Base-by-base conservation (phyloP, 495 filamentous ascomycete species). In the Annulohypoxylon maeteangense region DNA sequence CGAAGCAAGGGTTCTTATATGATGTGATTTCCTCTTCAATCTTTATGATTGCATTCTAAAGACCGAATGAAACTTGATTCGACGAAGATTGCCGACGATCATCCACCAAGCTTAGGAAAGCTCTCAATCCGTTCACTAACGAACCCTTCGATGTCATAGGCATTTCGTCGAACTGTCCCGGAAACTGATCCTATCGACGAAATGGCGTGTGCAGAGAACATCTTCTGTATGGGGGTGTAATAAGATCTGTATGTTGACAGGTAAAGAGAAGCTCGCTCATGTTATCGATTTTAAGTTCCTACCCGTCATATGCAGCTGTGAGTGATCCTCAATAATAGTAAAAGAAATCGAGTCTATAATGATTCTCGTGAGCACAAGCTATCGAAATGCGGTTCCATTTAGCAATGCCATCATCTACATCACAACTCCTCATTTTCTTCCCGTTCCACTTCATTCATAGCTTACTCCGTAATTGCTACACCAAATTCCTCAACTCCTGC, bases 401-500 rank as follows among this genome's bases (percentile, higher is more conserved):
- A n/a, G n/a, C n/a, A n/a, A n/a, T n/a, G n/a, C n/a, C n/a, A n/a
- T n/a, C n/a, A n/a, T n/a, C n/a, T n/a, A n/a, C n/a, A n/a, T 40
- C 10, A n/a, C 12, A 40, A 14, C 36, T 40, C 11, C 11, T 40
- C n/a, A 29, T 51, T 12, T n/a, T n/a, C n/a, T n/a, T n/a, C n/a
- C n/a, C n/a, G n/a, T 12, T 36, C 38, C 11, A 3, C 14, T 44
- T 44, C 55, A 11, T 16, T 51, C 40, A 63, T 18, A 70, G 36
- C 55, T 7, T 51, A 23, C 66, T 72, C 75, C 16, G 1, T 56
- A 65, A 54, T 56, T 55, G 55, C 55, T 70, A 65, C 47, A 89
- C 79, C 18, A 81, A 55, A 72, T 89, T 89, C 75, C 78, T 81
- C 69, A 89, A 60, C 66, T 78, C 73, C 81, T 88, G 84, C 1